Conservation (phyloP, 306 rosid species). For the Vigna reflexopilosa region DNA sequence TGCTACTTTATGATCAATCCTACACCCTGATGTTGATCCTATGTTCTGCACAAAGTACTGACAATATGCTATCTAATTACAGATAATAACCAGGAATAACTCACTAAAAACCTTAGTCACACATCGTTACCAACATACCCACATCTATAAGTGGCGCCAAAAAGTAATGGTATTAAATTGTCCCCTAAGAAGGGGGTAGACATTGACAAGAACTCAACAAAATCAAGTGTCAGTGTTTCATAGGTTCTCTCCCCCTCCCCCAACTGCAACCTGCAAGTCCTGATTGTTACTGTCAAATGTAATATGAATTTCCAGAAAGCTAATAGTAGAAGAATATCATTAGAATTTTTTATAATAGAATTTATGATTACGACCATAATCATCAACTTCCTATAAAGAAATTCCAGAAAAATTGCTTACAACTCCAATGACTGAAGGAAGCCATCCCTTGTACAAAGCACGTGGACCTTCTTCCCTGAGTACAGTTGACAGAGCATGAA, state of each 20-base stretch:
- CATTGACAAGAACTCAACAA: slow-evolving; percentile 16
- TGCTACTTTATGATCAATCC: not conserved
- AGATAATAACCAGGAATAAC: not conserved
- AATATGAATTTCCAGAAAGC: not conserved
- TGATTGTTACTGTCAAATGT: not conserved
- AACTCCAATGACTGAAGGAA: slow-evolving; percentile 96
- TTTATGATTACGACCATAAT: not conserved
- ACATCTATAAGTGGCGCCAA: not conserved
- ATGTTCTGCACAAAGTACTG: slow-evolving; percentile 2
- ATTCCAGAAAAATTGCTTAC: slow-evolving; percentile 57
- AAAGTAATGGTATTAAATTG: not conserved
- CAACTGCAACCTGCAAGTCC: not conserved
- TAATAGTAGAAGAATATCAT: not conserved
- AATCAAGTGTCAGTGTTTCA: not conserved
- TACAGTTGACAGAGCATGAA: slow-evolving; percentile 86
- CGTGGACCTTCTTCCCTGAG: slow-evolving; percentile 94
- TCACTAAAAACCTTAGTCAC: slow-evolving; percentile 15
- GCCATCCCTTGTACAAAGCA: slow-evolving; percentile 94
- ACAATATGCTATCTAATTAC: slow-evolving; percentile 24
- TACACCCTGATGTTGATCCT: not conserved
- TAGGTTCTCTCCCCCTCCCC: slow-evolving; percentile 9
- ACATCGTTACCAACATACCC: not conserved
- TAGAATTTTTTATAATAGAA: not conserved
- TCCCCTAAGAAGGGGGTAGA: slow-evolving; percentile 9
- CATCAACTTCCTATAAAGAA: slow-evolving; percentile 20